Evolutionary conservation across 345 rosid genomes (phyloP).

Genomic region (Angophora floribunda): DNA sequence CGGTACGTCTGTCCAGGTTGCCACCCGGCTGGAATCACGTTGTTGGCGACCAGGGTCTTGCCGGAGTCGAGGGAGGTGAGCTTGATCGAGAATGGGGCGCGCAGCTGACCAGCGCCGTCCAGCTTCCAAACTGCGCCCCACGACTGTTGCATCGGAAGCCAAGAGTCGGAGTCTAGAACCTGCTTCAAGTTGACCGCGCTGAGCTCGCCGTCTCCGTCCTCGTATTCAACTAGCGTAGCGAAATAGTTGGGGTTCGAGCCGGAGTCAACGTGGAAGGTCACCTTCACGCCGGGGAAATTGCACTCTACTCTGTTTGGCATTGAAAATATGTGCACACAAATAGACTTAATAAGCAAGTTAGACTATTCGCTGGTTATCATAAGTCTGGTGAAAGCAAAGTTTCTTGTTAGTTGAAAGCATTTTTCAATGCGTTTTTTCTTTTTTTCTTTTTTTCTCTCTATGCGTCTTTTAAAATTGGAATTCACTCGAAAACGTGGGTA

Average conservation of each 20-base stretch:
- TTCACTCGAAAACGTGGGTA: neutral
- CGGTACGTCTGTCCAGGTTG: slow-evolving; percentile 35
- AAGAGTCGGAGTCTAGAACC: slow-evolving; percentile 17
- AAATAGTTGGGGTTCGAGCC: slow-evolving; percentile 53
- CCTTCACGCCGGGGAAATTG: slow-evolving; percentile 19
- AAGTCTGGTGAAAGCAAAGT: neutral
- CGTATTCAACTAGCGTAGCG: slow-evolving; percentile 31
- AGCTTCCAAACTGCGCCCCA: slow-evolving; percentile 69
- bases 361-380: neutral
- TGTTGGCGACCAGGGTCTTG: slow-evolving; percentile 17
- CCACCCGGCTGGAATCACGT: slow-evolving; percentile 54
- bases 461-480: neutral
- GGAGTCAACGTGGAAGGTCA: slow-evolving; percentile 33
- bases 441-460: neutral
- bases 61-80: slow-evolving; percentile 26
- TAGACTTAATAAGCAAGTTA: neutral
- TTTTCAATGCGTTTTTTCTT: neutral
- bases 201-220: slow-evolving; percentile 46
- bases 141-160: slow-evolving; percentile 44
- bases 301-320: slow-evolving; percentile 32
- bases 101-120: slow-evolving; percentile 23
- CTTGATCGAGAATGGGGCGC: slow-evolving; percentile 47
- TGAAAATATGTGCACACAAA: neutral
- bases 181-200: slow-evolving; percentile 32
- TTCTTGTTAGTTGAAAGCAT: neutral